Base-by-base conservation (phyloP, 1,139 yeast genomes). In the Candida sanyaensis region DNA sequence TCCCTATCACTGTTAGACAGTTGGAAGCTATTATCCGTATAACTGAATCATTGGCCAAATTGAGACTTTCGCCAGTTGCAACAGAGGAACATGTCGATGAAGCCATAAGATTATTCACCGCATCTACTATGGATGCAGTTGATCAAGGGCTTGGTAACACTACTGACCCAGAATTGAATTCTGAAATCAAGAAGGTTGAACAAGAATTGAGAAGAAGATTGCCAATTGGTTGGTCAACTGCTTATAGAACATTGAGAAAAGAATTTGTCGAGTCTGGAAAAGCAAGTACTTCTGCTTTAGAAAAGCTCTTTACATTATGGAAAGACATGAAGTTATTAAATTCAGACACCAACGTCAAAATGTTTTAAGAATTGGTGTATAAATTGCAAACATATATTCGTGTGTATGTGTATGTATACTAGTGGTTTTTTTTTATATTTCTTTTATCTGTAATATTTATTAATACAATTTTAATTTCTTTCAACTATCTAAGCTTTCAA, bases 81-180 rank as follows among this genome's bases (percentile, higher is more conserved):
- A 81, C 84, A 3, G 95, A 84, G 57, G 86, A 83, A 53, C 98
- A 95, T 62, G 99, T 93, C 12, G 95, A 90, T 61, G 99, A 95
- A 66, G 98, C 98, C 0, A 88, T 95, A 53, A 75, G 99, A 59
- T 71, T 95, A 51, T 95, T 95, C 69, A 88, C 90, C 51, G 97
- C 99, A 0, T 93, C 99, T 1, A 95, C 99, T 0, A 91, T 95
- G 96, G 93, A 91, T 63, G 99, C 99, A 0, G 96, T 95, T 12
- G 88, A 88, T 37, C 95, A 89, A 66, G 96, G 91, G 49, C 84
- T 84, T 38, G 79, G 78, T 17, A 69, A 68, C 10, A 60, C 67
- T 32, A 64, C 78, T 5, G 83, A 80, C 52, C 77, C 78, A 48
- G 79, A 80, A 55, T 66, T 87, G 53, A 77, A 80, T 49, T 80